Evolutionary conservation across 83 land plant species (phyloP).

Genomic region (Thuja plicata): DNA sequence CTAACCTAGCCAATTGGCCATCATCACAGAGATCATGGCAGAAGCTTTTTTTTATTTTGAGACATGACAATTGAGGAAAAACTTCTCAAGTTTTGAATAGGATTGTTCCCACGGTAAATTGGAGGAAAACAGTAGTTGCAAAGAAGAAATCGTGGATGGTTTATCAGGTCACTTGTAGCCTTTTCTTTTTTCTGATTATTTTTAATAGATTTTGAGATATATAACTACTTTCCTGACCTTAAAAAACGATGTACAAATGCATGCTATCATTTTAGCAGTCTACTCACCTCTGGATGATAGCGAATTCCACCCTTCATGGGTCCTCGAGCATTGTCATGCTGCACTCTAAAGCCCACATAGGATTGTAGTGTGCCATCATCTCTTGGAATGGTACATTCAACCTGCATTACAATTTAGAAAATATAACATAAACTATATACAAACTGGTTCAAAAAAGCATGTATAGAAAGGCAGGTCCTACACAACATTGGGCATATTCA

Average conservation of each 20-base stretch:
- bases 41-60: background rate
- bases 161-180: background rate
- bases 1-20: background rate
- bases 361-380: constrained; percentile 67
- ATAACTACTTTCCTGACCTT: background rate
- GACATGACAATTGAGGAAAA: background rate
- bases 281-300: constrained; percentile 67
- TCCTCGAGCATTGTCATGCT: constrained; percentile 74
- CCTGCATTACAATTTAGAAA: constrained; percentile 29
- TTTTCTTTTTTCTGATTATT: background rate
- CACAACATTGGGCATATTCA: background rate
- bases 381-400: constrained; percentile 77
- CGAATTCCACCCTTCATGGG: constrained; percentile 82
- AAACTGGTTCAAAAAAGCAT: background rate
- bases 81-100: background rate
- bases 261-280: background rate
- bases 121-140: background rate
- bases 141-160: background rate
- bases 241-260: background rate
- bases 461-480: background rate
- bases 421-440: background rate
- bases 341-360: constrained; percentile 69
- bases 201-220: background rate
- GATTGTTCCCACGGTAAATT: background rate
- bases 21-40: background rate